Percentiles rank a stretch among this genome's conserved stretches.
phyloP scores from a whole-genome alignment of 2,329 filamentous ascomycete genomes.

The Colletotrichum viniferum region DNA sequence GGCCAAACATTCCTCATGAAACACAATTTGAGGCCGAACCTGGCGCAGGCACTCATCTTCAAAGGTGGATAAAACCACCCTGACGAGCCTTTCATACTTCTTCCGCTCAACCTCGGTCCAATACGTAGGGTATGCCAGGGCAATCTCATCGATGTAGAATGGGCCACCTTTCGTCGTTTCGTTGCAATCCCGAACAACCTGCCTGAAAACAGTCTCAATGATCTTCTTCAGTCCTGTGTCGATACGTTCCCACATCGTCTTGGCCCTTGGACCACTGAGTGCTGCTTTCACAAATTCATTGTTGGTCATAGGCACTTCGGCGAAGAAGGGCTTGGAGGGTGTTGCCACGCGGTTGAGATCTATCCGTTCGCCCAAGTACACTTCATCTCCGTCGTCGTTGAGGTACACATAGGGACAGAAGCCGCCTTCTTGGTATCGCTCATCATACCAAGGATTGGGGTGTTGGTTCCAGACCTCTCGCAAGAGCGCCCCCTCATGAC shows the following conservation, averaged over 20 bases:
- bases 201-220: neutral
- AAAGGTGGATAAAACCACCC: neutral
- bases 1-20: neutral
- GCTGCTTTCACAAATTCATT: neutral
- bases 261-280: neutral
- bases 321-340: neutral
- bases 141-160: neutral
- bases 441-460: neutral
- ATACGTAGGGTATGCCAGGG: neutral
- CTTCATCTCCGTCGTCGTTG: neutral
- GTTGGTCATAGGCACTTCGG: neutral
- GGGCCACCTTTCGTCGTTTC: neutral
- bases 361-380: neutral
- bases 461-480: neutral
- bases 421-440: neutral
- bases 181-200: neutral
- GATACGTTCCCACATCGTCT: neutral
- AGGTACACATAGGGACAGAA: neutral
- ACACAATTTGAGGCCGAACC: neutral
- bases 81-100: neutral
- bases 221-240: neutral
- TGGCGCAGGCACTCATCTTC: neutral
- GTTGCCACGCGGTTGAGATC: neutral
- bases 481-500: neutral
- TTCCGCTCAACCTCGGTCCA: neutral